phyloP scores from a whole-genome alignment of 129 eudicot genomes.

The Artemisia argyi region DNA sequence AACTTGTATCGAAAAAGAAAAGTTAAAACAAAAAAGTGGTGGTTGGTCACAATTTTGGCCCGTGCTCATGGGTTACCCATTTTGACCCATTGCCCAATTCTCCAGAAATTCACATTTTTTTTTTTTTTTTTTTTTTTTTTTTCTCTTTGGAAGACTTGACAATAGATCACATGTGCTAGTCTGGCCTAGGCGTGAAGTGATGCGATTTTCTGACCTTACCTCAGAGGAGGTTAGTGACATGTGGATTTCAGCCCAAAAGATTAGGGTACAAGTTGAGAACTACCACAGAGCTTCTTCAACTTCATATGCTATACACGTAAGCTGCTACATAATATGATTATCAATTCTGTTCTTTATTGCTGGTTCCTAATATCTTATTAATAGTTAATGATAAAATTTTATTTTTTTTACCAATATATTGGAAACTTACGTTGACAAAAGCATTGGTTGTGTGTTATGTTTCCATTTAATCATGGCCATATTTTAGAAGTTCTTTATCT shows the following conservation, averaged over 20 bases:
- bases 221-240: conserved; percentile 74
- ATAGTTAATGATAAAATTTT: no score
- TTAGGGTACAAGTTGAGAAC: conserved; percentile 71
- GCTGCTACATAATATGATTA: conserved; percentile 6
- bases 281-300: conserved; percentile 89
- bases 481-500: neutral
- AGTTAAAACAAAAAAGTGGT: neutral
- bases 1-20: neutral
- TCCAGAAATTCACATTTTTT: neutral
- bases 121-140: neutral
- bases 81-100: neutral
- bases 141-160: conserved; percentile 64
- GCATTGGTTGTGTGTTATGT: no score
- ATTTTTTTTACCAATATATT: neutral
- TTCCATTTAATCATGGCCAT: neutral
- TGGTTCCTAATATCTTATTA: conserved; percentile 7
- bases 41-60: neutral
- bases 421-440: neutral
- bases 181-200: conserved; percentile 92
- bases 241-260: conserved; percentile 80
- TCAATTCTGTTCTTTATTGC: neutral
- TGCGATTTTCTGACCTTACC: conserved; percentile 80
- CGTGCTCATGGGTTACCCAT: no score
- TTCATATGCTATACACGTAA: conserved; percentile 82
- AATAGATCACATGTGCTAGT: conserved; percentile 73